Percentiles rank a stretch among this genome's conserved stretches.
Evolutionary conservation across 169 alveolate genomes (phyloP).

Genomic region (Eimeria necatrix): DNA sequence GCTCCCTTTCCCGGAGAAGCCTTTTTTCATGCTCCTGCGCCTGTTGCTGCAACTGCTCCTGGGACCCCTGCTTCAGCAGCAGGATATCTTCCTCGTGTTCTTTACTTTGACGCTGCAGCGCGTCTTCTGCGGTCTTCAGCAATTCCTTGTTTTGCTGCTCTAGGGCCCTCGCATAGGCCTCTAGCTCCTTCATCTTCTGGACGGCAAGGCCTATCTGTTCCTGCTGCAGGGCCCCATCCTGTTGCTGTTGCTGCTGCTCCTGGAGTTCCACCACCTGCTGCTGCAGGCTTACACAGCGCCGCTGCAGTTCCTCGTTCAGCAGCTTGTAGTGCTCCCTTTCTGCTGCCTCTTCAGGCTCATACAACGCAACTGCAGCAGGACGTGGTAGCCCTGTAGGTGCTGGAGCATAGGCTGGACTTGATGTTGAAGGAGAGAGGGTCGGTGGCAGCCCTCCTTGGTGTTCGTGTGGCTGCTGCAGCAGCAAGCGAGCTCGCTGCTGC

Average conservation of each 20-base stretch:
- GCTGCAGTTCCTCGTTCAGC: conserved; percentile 56
- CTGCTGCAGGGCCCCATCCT: conserved; percentile 21
- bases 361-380: not conserved
- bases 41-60: conserved; percentile 41
- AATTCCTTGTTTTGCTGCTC: conserved; percentile 62
- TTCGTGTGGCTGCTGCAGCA: conserved; percentile 62
- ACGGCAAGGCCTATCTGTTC: conserved; percentile 6
- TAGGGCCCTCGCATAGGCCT: not conserved
- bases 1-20: conserved; percentile 7
- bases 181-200: not conserved
- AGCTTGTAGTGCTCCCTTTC: conserved; percentile 56
- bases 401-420: not conserved
- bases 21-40: conserved; percentile 24
- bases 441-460: conserved; percentile 34
- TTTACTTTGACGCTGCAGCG: conserved; percentile 31
- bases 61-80: conserved; percentile 4
- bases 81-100: not conserved
- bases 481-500: not conserved
- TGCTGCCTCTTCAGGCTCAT: conserved; percentile 53
- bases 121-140: conserved; percentile 48
- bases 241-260: conserved; percentile 58
- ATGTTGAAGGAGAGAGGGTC: conserved; percentile 32
- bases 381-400: not conserved
- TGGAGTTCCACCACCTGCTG: conserved; percentile 52
- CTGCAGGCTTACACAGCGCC: conserved; percentile 51